phyloP scores from a whole-genome alignment of 306 rosid species.

The Cucumis sativus region DNA sequence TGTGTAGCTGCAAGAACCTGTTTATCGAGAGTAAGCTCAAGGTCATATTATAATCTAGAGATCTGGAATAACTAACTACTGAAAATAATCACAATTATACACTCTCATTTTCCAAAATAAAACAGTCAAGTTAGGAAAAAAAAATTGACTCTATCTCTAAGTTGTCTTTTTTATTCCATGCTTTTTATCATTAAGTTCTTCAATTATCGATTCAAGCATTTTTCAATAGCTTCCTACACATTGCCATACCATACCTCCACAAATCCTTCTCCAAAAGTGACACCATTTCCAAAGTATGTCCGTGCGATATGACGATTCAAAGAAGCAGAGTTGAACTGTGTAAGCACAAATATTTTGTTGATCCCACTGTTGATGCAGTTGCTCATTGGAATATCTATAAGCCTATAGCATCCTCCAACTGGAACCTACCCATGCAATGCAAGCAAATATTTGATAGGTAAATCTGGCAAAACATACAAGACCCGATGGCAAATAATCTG shows the following conservation, averaged over 20 bases:
- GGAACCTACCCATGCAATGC: slow-evolving; percentile 25
- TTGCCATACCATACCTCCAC: slow-evolving; percentile 30
- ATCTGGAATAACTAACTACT: neutral
- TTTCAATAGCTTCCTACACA: neutral
- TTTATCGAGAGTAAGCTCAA: neutral
- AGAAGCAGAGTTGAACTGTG: slow-evolving; percentile 37
- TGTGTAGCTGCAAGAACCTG: slow-evolving; percentile 41
- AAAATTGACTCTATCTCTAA: neutral
- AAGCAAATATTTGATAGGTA: neutral
- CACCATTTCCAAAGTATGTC: slow-evolving; percentile 34
- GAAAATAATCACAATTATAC: neutral
- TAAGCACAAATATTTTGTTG: slow-evolving; percentile 34
- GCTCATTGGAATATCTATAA: slow-evolving; percentile 43
- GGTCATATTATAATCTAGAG: neutral
- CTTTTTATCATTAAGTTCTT: neutral
- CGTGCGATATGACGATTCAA: slow-evolving; percentile 39
- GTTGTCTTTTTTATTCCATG: neutral
- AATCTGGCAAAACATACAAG: neutral
- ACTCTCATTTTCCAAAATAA: neutral
- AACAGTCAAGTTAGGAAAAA: neutral
- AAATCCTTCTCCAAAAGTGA: slow-evolving; percentile 36
- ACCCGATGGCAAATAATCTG: too few species aligned
- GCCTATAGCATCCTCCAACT: slow-evolving; percentile 43
- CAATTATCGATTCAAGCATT: neutral
- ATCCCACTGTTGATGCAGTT: slow-evolving; percentile 36